These are phyloP conservation scores for Dothideomycetes sp. DNA, from an alignment of 2,329 filamentous ascomycete species.

Conservation along the genomic window DNA sequence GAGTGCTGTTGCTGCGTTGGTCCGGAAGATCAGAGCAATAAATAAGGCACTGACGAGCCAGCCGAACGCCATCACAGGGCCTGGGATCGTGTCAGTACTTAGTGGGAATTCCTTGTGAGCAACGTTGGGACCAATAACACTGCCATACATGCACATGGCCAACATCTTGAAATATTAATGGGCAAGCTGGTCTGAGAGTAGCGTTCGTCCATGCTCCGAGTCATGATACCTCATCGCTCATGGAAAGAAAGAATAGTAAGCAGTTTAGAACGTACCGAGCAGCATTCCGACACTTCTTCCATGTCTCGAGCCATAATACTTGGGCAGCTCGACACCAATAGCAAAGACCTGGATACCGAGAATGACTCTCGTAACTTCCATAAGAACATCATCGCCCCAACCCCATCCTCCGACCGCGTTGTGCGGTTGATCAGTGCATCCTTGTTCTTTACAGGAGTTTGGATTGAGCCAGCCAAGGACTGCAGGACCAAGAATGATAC, in stretches of 20 bases:
- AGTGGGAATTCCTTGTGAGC: background rate
- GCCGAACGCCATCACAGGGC: conserved; percentile 40
- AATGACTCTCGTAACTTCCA: conserved; percentile 32
- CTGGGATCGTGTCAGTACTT: conserved; percentile 11
- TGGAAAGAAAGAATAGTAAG: no score
- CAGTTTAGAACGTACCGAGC: conserved; percentile 17
- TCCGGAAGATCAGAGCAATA: conserved; percentile 35
- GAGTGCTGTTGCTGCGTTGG: conserved; percentile 34
- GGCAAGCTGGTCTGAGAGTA: no score
- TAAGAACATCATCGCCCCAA: conserved; percentile 30
- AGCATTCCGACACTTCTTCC: conserved; percentile 40
- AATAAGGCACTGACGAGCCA: conserved; percentile 38
- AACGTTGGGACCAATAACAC: no score
- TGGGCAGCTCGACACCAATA: conserved; percentile 25
- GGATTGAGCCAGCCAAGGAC: conserved; percentile 29
- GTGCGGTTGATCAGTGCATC: conserved; percentile 11
- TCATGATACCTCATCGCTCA: no score
- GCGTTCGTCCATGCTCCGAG: no score
- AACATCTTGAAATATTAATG: no score
- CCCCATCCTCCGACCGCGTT: conserved; percentile 24
- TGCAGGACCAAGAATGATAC: conserved; percentile 32
- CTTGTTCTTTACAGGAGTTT: conserved; percentile 23
- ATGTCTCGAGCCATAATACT: conserved; percentile 37
- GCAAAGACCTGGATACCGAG: conserved; percentile 33
- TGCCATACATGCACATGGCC: no score